A percentile compares a stretch with the other conserved stretches of the same genome.
Evolutionary conservation across 495 filamentous ascomycete species (phyloP).

Genomic region (Articulospora tetracladia): DNA sequence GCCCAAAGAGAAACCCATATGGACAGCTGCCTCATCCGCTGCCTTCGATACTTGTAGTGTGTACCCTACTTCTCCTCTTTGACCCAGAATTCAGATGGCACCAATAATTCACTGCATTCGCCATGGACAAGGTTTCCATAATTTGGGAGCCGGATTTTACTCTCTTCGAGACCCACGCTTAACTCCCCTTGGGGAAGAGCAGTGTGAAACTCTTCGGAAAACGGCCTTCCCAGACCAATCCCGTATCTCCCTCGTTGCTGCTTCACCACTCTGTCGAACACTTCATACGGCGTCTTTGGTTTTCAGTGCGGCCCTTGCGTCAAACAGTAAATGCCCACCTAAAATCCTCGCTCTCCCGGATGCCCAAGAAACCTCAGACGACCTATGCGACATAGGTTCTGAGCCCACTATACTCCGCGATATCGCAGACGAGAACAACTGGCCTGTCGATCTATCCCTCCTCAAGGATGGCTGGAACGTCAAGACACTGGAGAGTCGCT

Average conservation of each 20-base stretch:
- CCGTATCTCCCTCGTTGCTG: slow-evolving; percentile 67
- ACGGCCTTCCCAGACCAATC: slow-evolving; percentile 6
- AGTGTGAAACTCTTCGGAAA: slow-evolving; percentile 29
- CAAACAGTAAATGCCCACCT: slow-evolving; percentile 30
- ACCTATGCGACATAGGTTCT: slow-evolving; percentile 81
- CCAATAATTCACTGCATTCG: slow-evolving; percentile 7
- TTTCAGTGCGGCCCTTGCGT: slow-evolving; percentile 52
- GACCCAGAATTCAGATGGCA: background rate
- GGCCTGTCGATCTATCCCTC: slow-evolving; percentile 45
- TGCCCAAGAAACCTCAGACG: slow-evolving; percentile 71
- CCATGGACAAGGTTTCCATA: slow-evolving; percentile 71
- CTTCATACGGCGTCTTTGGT: slow-evolving; percentile 72
- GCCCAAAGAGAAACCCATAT: too few species aligned
- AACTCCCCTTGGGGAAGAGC: slow-evolving; percentile 71
- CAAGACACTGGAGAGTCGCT: slow-evolving; percentile 52
- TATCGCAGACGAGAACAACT: background rate
- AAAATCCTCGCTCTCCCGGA: slow-evolving; percentile 70
- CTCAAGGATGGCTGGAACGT: slow-evolving; percentile 65
- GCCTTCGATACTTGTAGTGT: too few species aligned
- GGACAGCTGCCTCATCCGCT: too few species aligned
- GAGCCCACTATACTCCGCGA: slow-evolving; percentile 39
- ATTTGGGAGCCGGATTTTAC: slow-evolving; percentile 68
- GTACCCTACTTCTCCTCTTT: too few species aligned
- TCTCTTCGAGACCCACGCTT: slow-evolving; percentile 71
- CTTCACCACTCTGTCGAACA: slow-evolving; percentile 81